Conservation (phyloP, 345 rosid species). For the Bretschneidera sinensis region DNA sequence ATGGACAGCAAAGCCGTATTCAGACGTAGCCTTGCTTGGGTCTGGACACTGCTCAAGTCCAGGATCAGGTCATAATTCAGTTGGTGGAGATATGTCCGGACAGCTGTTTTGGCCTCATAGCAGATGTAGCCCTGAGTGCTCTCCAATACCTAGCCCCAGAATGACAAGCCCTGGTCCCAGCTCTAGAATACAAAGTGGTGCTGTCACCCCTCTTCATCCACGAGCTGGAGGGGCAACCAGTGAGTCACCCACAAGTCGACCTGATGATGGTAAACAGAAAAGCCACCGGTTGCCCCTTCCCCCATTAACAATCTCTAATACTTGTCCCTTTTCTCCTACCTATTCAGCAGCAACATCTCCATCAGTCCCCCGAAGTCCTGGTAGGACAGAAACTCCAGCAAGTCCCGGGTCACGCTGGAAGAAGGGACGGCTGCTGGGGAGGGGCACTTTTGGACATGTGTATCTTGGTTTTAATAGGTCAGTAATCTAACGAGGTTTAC, state of each 20-base stretch:
- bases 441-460: conserved; percentile 67
- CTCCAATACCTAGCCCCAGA: conserved; percentile 92
- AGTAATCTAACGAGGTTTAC: no score
- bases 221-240: conserved; percentile 64
- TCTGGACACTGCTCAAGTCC: conserved; percentile 99
- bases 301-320: conserved; percentile 57
- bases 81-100: conserved; percentile 89
- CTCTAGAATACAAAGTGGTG: conserved; percentile 96
- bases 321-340: conserved; percentile 79
- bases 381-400: conserved; percentile 67
- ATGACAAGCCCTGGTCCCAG: conserved; percentile 98
- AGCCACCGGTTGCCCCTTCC: conserved; percentile 95
- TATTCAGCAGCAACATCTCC: conserved; percentile 93
- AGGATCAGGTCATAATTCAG: conserved; percentile 89
- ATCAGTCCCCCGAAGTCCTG: conserved; percentile 93
- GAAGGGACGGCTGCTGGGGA: conserved; percentile 57
- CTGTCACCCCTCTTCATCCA: conserved; percentile 96
- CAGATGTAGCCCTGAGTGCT: conserved; percentile 94
- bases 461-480: conserved; percentile 72
- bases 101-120: conserved; percentile 91
- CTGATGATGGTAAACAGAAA: conserved; percentile 78
- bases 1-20: conserved; percentile 63
- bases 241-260: conserved; percentile 67
- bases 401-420: conserved; percentile 70
- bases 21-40: conserved; percentile 74